These are phyloP conservation scores for Taiozyma onychis DNA, from an alignment of 1,139 yeast species.

Conservation along the genomic window DNA sequence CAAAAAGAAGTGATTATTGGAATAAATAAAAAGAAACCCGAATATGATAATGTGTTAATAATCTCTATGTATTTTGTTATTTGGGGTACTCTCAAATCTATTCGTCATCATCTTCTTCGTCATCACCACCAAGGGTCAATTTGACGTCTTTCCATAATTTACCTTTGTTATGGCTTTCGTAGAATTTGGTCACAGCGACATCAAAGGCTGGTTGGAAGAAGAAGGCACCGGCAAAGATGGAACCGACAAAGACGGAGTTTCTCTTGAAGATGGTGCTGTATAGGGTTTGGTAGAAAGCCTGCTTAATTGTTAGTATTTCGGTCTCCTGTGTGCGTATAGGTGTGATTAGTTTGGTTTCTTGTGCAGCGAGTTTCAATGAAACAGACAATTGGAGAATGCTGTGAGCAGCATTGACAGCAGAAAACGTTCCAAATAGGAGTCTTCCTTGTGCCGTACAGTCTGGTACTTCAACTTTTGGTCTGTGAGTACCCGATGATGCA, in stretches of 20 bases:
- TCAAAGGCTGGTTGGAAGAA: conserved; percentile 87
- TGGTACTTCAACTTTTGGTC: too few relatives aligned
- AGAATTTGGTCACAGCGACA: conserved; percentile 70
- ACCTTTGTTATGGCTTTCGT: conserved; percentile 86
- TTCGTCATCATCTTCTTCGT: conserved; percentile 49
- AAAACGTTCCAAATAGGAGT: too few relatives aligned
- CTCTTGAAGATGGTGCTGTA: conserved; percentile 82
- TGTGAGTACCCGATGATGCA: not conserved
- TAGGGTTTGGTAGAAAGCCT: conserved; percentile 43
- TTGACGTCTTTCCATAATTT: conserved; percentile 97
- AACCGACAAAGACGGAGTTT: conserved; percentile 85
- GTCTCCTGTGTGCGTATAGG: not conserved
- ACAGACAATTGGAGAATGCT: not conserved
- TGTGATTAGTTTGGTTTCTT: not conserved
- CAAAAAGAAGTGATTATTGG: not conserved
- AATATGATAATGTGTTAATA: not conserved
- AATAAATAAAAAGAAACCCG: not conserved
- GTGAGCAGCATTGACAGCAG: too few relatives aligned
- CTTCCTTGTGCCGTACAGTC: too few relatives aligned
- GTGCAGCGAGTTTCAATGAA: not conserved
- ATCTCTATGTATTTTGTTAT: not conserved
- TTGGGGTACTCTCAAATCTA: conserved; percentile 5
- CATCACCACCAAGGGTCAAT: conserved; percentile 49
- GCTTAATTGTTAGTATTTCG: conserved; percentile 4
- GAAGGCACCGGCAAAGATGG: conserved; percentile 83